Percentiles rank a stretch among this genome's conserved stretches.
Evolutionary conservation across 2,329 filamentous ascomycete species (phyloP).

Genomic region (Neopestalotiopsis rosae): DNA sequence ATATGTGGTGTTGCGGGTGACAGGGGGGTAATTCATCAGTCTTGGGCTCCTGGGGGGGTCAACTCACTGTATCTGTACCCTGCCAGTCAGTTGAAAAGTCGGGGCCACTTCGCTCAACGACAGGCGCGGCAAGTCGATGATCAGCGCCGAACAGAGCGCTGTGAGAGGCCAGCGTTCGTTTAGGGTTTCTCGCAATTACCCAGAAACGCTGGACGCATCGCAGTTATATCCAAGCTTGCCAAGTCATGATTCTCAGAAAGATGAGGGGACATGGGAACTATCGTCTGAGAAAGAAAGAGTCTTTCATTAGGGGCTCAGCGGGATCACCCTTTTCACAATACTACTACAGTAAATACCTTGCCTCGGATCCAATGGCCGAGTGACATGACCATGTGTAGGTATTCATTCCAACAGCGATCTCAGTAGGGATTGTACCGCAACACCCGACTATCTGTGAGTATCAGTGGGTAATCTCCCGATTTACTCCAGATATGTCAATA

Average conservation of each 20-base stretch:
- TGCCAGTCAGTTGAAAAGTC: too few species aligned
- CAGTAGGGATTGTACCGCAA: not conserved
- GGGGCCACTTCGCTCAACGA: not conserved
- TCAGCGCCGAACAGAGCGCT: not conserved
- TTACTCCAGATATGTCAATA: not conserved
- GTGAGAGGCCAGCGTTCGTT: not conserved
- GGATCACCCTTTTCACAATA: not conserved
- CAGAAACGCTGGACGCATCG: slow-evolving; percentile 2
- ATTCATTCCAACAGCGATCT: not conserved
- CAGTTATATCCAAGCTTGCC: not conserved
- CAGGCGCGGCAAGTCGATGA: not conserved
- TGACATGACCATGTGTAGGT: not conserved
- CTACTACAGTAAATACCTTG: not conserved
- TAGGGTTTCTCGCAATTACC: not conserved
- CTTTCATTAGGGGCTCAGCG: not conserved
- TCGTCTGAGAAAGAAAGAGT: not conserved
- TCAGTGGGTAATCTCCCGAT: not conserved
- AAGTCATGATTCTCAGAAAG: not conserved
- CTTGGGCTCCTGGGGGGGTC: too few species aligned
- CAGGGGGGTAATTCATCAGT: not conserved
- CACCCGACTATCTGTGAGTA: not conserved
- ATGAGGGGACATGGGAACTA: not conserved
- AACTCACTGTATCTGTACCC: too few species aligned
- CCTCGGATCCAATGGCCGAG: not conserved
- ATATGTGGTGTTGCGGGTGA: not conserved